A percentile compares a stretch with the other conserved stretches of the same genome.
These are phyloP conservation scores for Fraxinus greggii DNA, from an alignment of 305 asterid genomes.

Conservation along the genomic window DNA sequence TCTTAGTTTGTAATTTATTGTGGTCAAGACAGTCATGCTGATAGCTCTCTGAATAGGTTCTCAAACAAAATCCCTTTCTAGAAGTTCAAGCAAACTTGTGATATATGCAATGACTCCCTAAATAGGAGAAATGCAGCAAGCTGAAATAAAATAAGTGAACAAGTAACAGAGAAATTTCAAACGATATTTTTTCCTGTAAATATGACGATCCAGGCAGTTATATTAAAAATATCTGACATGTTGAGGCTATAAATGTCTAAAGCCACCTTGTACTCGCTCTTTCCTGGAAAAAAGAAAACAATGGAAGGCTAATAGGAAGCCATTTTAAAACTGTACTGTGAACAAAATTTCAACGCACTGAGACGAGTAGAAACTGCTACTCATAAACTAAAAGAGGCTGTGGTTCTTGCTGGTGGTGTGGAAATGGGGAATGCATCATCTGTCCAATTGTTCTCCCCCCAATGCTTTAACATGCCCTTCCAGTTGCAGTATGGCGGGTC, in stretches of 20 bases:
- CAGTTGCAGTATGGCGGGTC: conserved; percentile 48
- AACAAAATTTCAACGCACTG: conserved; percentile 5
- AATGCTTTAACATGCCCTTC: conserved; percentile 54
- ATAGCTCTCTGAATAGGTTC: not conserved
- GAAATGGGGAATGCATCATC: conserved; percentile 28
- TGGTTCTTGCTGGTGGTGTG: conserved; percentile 40
- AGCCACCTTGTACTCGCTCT: not conserved
- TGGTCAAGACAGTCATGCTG: not conserved
- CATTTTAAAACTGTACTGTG: not conserved
- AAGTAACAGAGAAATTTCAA: not conserved
- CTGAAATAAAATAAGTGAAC: not conserved
- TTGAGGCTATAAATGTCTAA: not conserved
- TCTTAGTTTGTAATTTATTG: not conserved
- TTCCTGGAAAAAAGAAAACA: not conserved
- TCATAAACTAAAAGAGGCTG: conserved; percentile 22
- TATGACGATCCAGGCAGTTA: not conserved
- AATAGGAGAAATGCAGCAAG: not conserved
- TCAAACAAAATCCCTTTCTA: not conserved
- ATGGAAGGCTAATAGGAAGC: conserved; percentile 5
- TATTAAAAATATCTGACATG: not conserved
- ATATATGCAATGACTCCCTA: not conserved
- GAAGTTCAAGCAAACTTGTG: not conserved
- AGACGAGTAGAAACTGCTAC: not conserved
- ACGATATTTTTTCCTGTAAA: not conserved
- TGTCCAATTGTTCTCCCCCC: conserved; percentile 71